These are phyloP conservation scores for Phaseolus coccineus DNA, from an alignment of 331 rosid genomes.

Conservation along the genomic window DNA sequence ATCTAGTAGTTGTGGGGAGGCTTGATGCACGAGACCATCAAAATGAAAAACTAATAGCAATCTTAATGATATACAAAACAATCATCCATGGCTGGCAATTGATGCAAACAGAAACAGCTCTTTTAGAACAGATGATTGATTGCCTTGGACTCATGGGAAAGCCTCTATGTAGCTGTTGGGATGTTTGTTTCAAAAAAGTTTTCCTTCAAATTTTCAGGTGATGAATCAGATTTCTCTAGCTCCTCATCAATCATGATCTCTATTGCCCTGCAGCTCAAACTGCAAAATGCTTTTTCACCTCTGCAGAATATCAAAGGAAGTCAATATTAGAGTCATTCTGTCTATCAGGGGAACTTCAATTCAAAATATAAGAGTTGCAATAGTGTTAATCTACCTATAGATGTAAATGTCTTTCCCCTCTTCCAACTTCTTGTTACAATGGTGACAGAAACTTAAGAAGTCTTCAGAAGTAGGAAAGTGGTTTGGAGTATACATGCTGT, in stretches of 20 bases:
- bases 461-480: slow-evolving; percentile 48
- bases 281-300: slow-evolving; percentile 93
- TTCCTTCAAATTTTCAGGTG: slow-evolving; percentile 47
- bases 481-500: slow-evolving; percentile 39
- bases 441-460: slow-evolving; percentile 74
- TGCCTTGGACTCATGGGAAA: slow-evolving; percentile 45
- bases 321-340: slow-evolving; percentile 19
- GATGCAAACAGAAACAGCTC: slow-evolving; percentile 78
- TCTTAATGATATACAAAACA: slow-evolving; percentile 83
- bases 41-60: slow-evolving; percentile 56
- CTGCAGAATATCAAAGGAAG: slow-evolving; percentile 53
- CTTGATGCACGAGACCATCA: slow-evolving; percentile 58
- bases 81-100: slow-evolving; percentile 92
- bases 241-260: slow-evolving; percentile 82
- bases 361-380: slow-evolving; percentile 21
- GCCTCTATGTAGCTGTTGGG: slow-evolving; percentile 49
- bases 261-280: slow-evolving; percentile 69
- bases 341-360: background rate
- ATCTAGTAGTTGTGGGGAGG: slow-evolving; percentile 42
- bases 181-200: slow-evolving; percentile 52
- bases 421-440: slow-evolving; percentile 77
- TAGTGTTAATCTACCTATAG: slow-evolving; percentile 65
- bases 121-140: slow-evolving; percentile 68
- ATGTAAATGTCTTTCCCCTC: slow-evolving; percentile 90
- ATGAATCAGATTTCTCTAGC: slow-evolving; percentile 52